phyloP scores from a whole-genome alignment of 345 rosid species.

The Salix purpurea region DNA sequence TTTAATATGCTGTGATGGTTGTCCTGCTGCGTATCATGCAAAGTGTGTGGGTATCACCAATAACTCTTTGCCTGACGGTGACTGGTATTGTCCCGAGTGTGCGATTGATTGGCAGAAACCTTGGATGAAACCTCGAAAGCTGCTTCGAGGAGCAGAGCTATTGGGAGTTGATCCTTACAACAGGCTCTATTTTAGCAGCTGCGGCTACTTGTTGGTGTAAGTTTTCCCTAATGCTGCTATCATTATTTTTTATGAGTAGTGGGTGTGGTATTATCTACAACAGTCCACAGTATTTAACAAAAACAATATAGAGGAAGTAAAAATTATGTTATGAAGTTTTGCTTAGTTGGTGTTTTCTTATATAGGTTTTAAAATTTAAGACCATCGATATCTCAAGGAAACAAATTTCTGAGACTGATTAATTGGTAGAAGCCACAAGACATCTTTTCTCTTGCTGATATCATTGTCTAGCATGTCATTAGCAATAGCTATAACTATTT shows the following conservation, averaged over 20 bases:
- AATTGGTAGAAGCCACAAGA: neutral
- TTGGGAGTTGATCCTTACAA: conserved; percentile 77
- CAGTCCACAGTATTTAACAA: neutral
- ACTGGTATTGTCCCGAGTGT: conserved; percentile 99
- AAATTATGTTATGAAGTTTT: too few species aligned
- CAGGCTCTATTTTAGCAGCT: conserved; percentile 67
- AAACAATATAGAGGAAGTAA: neutral
- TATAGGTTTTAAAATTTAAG: neutral
- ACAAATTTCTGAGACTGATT: neutral
- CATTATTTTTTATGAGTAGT: neutral
- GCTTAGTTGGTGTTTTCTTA: neutral
- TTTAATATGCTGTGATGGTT: conserved; percentile 95
- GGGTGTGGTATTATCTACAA: neutral
- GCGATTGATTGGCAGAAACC: conserved; percentile 50
- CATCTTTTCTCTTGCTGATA: neutral
- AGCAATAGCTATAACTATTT: neutral
- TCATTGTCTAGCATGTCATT: neutral
- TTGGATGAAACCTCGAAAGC: conserved; percentile 50
- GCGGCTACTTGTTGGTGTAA: conserved; percentile 92
- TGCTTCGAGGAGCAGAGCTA: conserved; percentile 81
- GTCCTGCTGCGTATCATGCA: conserved; percentile 99
- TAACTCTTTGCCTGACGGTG: conserved; percentile 87
- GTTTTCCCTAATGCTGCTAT: conserved; percentile 28
- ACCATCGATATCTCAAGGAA: neutral
- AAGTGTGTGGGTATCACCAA: conserved; percentile 82